These are phyloP conservation scores for Trichopus zeylanicus DNA, from an alignment of 116 monocot species.

Conservation along the genomic window DNA sequence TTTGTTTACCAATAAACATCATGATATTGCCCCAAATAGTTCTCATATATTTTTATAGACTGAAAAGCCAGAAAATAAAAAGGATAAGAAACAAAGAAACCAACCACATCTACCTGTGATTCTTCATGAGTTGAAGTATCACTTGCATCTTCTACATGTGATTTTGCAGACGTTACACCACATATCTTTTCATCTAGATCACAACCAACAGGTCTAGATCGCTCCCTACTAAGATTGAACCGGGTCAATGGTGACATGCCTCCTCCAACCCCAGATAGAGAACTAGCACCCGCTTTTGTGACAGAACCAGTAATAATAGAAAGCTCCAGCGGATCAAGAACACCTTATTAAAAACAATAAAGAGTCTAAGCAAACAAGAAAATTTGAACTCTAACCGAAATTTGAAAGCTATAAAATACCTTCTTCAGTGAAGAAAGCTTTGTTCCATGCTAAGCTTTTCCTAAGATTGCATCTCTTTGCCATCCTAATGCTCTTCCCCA, in stretches of 20 bases:
- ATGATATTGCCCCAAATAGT: too few relatives aligned
- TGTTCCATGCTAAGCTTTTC: conserved; percentile 94
- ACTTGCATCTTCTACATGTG: conserved; percentile 7
- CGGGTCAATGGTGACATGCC: conserved; percentile 13
- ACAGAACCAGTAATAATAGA: conserved; percentile 40
- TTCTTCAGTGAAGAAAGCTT: conserved; percentile 91
- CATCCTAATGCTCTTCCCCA: conserved; percentile 25
- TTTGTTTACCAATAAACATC: too few relatives aligned
- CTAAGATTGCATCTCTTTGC: conserved; percentile 40
- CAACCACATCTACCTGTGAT: conserved; percentile 19
- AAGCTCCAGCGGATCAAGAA: conserved; percentile 56
- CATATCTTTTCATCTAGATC: conserved; percentile 7
- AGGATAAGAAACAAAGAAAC: conserved; percentile 11
- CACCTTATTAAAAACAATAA: conserved; percentile 41
- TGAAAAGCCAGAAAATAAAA: background rate
- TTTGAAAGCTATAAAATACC: conserved; percentile 19
- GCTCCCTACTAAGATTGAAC: conserved; percentile 2
- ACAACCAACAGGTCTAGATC: conserved; percentile 7
- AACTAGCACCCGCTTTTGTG: conserved; percentile 13
- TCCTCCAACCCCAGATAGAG: background rate
- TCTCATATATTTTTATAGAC: background rate
- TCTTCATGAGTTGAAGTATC: conserved; percentile 10
- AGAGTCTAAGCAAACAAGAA: background rate
- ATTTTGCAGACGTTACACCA: conserved; percentile 8
- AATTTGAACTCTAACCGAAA: background rate